A percentile compares a stretch with the other conserved stretches of the same genome.
Conservation (phyloP, 148 eudicot genomes). For the Rhododendron vialii region DNA sequence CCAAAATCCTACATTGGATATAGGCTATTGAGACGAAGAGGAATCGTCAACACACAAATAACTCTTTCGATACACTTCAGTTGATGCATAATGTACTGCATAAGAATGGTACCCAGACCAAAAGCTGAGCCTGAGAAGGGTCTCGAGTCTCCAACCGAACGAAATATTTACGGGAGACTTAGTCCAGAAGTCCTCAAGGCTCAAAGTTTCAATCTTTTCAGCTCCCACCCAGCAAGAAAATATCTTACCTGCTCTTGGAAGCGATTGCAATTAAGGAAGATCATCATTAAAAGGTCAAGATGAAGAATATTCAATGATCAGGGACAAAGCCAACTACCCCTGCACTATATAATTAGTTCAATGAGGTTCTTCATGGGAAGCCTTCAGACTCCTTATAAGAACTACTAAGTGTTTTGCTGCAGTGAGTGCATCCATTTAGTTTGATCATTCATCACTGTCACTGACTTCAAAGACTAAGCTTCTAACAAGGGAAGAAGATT, state of each 20-base stretch:
- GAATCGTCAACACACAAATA: neutral
- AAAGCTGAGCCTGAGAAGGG: neutral
- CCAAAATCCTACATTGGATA: neutral
- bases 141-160: neutral
- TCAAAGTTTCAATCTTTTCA: neutral
- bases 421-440: neutral
- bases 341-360: neutral
- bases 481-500: slow-evolving; percentile 23
- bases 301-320: neutral
- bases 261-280: neutral
- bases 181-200: neutral
- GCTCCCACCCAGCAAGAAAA: neutral
- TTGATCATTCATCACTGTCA: slow-evolving; percentile 33
- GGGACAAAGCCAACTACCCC: neutral
- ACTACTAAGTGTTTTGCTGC: neutral
- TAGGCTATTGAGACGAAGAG: neutral
- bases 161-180: neutral
- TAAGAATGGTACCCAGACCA: neutral
- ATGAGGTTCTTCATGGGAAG: neutral
- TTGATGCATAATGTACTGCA: neutral
- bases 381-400: neutral
- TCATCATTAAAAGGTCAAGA: neutral
- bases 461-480: slow-evolving; percentile 51
- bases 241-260: too few species aligned
- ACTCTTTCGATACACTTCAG: neutral